Percentiles rank a stretch among this genome's conserved stretches.
phyloP scores from a whole-genome alignment of 2,329 filamentous ascomycete genomes.

The Gyromitra esculenta region DNA sequence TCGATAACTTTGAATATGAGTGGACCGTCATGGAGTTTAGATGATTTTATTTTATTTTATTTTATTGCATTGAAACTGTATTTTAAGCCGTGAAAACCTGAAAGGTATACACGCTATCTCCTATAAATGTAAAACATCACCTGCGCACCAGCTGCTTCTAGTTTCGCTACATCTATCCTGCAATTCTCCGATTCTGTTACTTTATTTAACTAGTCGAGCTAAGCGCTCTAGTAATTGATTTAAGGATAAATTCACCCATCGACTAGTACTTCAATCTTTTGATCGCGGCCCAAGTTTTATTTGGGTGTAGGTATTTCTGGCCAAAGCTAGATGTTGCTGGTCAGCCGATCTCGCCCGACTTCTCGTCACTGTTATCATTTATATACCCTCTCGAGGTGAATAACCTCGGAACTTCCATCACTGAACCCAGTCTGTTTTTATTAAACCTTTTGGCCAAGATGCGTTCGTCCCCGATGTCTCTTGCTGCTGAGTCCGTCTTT shows the following conservation, averaged over 20 bases:
- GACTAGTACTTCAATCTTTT: too few species aligned
- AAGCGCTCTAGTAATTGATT: background rate
- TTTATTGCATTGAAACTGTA: background rate
- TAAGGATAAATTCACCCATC: too few species aligned
- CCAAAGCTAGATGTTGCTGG: background rate
- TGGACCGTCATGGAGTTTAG: background rate
- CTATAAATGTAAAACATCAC: background rate
- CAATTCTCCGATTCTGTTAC: background rate
- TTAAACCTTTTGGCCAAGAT: conserved; percentile 7
- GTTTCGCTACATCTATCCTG: background rate
- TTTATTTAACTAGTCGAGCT: background rate
- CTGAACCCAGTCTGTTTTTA: background rate
- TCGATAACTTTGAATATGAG: background rate
- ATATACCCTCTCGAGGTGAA: background rate
- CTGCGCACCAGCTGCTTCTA: background rate
- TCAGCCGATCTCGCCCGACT: background rate
- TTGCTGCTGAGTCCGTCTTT: conserved; percentile 44
- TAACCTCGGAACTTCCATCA: background rate
- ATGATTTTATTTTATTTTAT: background rate
- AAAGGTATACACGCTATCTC: background rate
- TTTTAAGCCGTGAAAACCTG: background rate
- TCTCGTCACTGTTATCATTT: background rate
- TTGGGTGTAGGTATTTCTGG: background rate
- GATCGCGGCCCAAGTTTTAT: too few species aligned
- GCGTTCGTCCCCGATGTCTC: conserved; percentile 43